These are phyloP conservation scores for Zelopaecilomyces penicillatus DNA, from an alignment of 2,329 filamentous ascomycete species.

Conservation along the genomic window DNA sequence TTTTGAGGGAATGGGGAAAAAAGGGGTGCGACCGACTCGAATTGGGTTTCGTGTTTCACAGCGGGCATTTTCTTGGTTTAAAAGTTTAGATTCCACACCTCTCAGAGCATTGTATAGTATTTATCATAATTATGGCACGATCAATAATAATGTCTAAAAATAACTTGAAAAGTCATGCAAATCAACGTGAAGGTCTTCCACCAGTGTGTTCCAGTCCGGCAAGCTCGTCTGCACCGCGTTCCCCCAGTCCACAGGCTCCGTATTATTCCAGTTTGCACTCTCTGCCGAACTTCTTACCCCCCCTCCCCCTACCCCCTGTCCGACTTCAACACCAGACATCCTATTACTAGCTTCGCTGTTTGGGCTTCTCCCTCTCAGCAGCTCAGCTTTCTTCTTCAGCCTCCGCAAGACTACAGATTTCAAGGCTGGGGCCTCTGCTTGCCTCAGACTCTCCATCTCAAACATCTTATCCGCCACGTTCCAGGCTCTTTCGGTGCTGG, in stretches of 20 bases:
- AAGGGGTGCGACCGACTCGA: too few relatives aligned
- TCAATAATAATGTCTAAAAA: slow-evolving; percentile 1
- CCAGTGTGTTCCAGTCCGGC: slow-evolving; percentile 8
- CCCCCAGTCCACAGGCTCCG: slow-evolving; percentile 8
- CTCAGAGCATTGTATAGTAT: too few relatives aligned
- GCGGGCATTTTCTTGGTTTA: too few relatives aligned
- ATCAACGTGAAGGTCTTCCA: slow-evolving; percentile 8
- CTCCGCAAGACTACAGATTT: slow-evolving; percentile 7
- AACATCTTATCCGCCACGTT: slow-evolving; percentile 3
- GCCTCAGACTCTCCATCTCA: slow-evolving; percentile 5
- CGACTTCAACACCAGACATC: too few relatives aligned
- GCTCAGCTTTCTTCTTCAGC: slow-evolving; percentile 7
- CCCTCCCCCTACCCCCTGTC: too few relatives aligned
- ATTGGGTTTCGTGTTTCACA: too few relatives aligned
- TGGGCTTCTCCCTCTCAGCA: not conserved
- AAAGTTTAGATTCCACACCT: too few relatives aligned
- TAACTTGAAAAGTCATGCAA: slow-evolving; percentile 10
- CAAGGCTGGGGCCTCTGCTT: slow-evolving; percentile 4
- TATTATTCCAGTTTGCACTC: not conserved
- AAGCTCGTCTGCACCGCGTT: slow-evolving; percentile 6
- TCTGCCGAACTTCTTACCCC: too few relatives aligned
- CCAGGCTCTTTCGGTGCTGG: slow-evolving; percentile 15
- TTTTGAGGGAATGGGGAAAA: slow-evolving; percentile 14
- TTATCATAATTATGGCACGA: not conserved
- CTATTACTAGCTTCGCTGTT: too few relatives aligned